Base-by-base conservation (phyloP, 768 basidiomycete species). In the Naematelia encephala region DNA sequence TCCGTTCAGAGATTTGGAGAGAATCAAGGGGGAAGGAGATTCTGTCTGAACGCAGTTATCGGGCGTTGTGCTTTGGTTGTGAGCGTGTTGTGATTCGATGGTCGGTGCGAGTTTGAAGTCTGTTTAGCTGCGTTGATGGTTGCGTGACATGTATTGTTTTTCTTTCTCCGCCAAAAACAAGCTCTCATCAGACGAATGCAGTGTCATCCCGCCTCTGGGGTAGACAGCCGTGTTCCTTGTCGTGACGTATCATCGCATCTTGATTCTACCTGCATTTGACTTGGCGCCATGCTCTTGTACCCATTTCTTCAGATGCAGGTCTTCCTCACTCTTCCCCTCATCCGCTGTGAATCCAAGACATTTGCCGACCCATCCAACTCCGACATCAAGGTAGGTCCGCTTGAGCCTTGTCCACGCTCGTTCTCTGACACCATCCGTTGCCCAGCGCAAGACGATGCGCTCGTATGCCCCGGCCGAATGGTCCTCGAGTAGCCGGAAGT, bases 341-440 rank as follows among this genome's bases (percentile, higher is more conserved):
- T 56, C 43, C 30, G 12, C 27, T 12, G 28, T n/a, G 16, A 62
- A 26, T 23, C 60, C 51, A 53, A 46, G 34, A 16, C 25, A 39
- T 16, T 39, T 55, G 5, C 16, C 56, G 1, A 51, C 67, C 67
- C 67, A 69, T 11, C 25, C 49, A 1, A 54, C 12, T 14, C 60
- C 27, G 14, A 50, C 51, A 13, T 61, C 54, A 14, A 74, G 27
- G 49, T 74, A 74, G 2, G 57, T 57, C 48, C 57, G 63, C 44
- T 45, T 56, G 56, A 74, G 5, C 14, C 67, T 56, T 4, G 59
- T 57, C 72, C 69, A 71, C 8, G 67, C 66, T 51, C 66, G 48
- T 27, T 71, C 60, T 44, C 69, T 61, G 5, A 74, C 56, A 16
- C 30, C 21, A 16, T 59, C 56, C 25, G 47, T 43, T 4, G 53